These are phyloP conservation scores for Ramularia endophylla DNA, from an alignment of 2,329 filamentous ascomycete species.

Conservation along the genomic window DNA sequence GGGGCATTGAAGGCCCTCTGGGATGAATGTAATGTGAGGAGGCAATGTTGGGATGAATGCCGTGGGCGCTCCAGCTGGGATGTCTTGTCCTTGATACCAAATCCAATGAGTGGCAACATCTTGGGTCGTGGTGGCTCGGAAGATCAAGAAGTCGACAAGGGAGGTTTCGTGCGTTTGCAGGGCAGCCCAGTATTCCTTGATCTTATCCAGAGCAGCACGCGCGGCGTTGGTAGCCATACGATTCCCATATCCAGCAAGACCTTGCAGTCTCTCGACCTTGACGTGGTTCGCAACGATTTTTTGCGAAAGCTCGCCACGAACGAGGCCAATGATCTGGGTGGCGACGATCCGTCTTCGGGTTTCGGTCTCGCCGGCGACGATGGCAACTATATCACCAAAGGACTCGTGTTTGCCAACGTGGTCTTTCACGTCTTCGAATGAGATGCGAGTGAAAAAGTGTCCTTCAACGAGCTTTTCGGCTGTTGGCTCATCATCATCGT, in stretches of 20 bases:
- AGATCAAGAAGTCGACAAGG: conserved; percentile 25
- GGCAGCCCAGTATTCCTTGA: conserved; percentile 12
- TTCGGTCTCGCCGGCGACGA: conserved; percentile 12
- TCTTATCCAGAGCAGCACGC: conserved; percentile 3
- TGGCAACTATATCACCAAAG: conserved; percentile 27
- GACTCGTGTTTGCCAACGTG: conserved; percentile 22
- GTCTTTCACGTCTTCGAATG: conserved; percentile 26
- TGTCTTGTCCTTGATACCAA: conserved; percentile 23
- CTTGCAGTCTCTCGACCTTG: conserved; percentile 5
- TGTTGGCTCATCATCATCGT: conserved; percentile 9
- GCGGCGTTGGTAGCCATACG: not conserved
- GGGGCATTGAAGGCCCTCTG: conserved; percentile 27
- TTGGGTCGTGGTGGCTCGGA: conserved; percentile 16
- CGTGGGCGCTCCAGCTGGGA: conserved; percentile 14
- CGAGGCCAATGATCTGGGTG: conserved; percentile 17
- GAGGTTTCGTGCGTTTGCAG: conserved; percentile 20
- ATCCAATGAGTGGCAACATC: conserved; percentile 16
- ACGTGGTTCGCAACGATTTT: conserved; percentile 11
- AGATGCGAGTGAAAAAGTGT: conserved; percentile 8
- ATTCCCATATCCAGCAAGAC: conserved; percentile 1
- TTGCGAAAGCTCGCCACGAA: conserved; percentile 11
- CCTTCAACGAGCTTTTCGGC: conserved; percentile 6
- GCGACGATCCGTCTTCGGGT: conserved; percentile 5
- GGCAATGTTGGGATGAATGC: conserved; percentile 15
- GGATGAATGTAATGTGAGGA: conserved; percentile 14